Conservation (phyloP, 176 grass and related monocot species). For the Aegilops speltoides region DNA sequence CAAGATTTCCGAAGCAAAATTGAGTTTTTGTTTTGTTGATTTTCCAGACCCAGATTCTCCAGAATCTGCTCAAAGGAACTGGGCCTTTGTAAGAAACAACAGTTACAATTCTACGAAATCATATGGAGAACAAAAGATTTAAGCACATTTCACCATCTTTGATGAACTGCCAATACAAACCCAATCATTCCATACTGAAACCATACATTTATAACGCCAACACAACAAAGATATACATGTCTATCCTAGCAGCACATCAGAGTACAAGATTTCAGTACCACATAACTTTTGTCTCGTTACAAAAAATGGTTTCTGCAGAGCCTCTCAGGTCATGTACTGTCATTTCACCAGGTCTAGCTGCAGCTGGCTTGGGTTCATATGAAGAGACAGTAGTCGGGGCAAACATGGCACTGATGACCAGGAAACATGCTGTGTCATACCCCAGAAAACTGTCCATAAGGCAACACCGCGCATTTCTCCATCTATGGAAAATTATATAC, state of each 20-base stretch:
- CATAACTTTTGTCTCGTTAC: not conserved
- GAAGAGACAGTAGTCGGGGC: not conserved
- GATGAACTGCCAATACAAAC: not conserved
- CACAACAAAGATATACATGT: conserved; percentile 15
- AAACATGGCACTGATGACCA: not conserved
- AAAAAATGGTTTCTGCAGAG: not conserved
- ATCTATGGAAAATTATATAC: conserved; percentile 54
- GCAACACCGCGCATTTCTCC: not conserved
- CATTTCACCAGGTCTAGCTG: not conserved
- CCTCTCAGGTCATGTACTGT: not conserved
- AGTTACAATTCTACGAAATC: not conserved
- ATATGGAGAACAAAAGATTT: not conserved
- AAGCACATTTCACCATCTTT: not conserved
- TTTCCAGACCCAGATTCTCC: no score
- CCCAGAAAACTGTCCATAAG: not conserved
- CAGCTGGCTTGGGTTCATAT: not conserved
- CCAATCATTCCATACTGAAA: not conserved
- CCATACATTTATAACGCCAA: not conserved
- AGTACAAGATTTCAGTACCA: not conserved
- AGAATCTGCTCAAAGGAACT: no score
- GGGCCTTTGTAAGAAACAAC: conserved; percentile 5
- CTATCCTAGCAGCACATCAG: conserved; percentile 5
- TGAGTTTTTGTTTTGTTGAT: no score
- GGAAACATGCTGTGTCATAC: conserved; percentile 4
- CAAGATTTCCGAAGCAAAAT: no score